Percentiles rank a stretch among this genome's conserved stretches.
Conservation (phyloP, 331 rosid species). For the Pyrus hybrid region DNA sequence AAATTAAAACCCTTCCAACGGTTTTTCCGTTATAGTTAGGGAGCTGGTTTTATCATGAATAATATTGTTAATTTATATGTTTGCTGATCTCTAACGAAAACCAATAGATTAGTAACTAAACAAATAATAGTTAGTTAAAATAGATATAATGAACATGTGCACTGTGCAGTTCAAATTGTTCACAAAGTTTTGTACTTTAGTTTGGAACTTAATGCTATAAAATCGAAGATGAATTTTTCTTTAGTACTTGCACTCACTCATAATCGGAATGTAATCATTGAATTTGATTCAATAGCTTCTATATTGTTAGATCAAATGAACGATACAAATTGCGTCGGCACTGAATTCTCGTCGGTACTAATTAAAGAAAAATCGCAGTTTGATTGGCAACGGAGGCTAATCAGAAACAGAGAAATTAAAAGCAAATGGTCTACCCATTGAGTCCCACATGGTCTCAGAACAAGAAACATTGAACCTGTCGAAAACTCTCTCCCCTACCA, state of each 20-base stretch:
- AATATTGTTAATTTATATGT: neutral
- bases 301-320: too few species aligned
- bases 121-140: neutral
- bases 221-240: too few species aligned
- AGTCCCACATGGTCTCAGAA: conserved; percentile 3
- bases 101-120: too few species aligned
- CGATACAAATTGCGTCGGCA: too few species aligned
- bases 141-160: neutral
- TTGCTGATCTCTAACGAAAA: neutral
- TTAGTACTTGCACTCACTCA: too few species aligned
- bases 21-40: conserved; percentile 1
- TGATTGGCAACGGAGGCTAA: neutral
- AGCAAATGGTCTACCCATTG: neutral
- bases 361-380: neutral
- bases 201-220: neutral
- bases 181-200: neutral
- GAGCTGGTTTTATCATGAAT: neutral
- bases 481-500: neutral
- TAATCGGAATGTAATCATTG: too few species aligned
- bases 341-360: too few species aligned
- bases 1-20: neutral
- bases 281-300: too few species aligned
- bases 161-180: neutral
- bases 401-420: neutral
- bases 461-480: neutral